Base-by-base conservation (phyloP, 1,284 basidiomycete genomes). In the Ceratobasidium papillatum region DNA sequence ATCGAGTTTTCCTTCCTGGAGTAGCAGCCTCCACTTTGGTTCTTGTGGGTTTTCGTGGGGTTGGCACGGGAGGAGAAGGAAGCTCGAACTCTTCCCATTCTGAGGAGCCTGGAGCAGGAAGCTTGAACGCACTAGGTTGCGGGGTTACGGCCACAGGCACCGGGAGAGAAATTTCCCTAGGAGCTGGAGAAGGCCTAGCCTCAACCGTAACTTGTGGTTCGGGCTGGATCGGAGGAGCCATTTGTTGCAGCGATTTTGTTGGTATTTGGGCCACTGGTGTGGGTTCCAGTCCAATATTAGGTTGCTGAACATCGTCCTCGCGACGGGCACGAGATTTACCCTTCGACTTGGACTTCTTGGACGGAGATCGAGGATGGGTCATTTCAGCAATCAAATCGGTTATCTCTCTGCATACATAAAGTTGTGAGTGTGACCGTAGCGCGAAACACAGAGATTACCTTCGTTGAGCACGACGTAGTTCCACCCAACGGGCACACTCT, bases 401-500 rank as follows among this genome's bases (percentile, higher is more conserved):
- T 14, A 75, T 43, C 38, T 68, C 52, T 5, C 74, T 51, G 32
- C 27, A 25, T 2, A 32, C 49, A 32, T 8, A 64, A 30, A 17
- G 19, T 11, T 27, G 30, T 34, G 25, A 51, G 34, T 51, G 30
- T 19, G 41, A 8, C 61, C 9, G 52, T 51, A 27, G 14, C 17
- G 22, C n/a, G 4, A 14, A 3, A 1, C 19, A 19, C 8, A 52
- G 34, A 61, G 3, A n/a, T 38, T 17, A 56, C 61, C 45, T 38
- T 56, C 43, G 47, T 72, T 66, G 65, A 14, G 47, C 47, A 11
- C 34, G 65, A 30, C 65, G 65, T n/a, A 56, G 52, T 1, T 69
- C 51, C 17, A 51, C 51, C 65, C 65, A 69, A 30, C 65, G 51
- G 2, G 65, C 11, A 22, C 51, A 54, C 32, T 79, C 79, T 38